phyloP scores from a whole-genome alignment of 1,139 yeast genomes.

The Meyerozyma carpophila region DNA sequence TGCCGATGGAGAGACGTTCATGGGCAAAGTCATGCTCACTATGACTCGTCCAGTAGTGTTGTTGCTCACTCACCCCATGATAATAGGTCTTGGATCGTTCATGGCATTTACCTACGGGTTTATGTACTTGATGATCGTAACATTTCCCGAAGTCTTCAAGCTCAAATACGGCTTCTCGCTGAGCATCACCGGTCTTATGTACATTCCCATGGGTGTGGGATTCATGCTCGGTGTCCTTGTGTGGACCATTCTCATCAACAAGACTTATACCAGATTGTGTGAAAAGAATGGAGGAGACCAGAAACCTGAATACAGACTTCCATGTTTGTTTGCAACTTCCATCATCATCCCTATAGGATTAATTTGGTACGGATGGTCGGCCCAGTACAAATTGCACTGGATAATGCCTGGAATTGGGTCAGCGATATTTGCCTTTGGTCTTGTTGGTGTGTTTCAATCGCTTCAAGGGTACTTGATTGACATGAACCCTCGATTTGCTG shows the following conservation, averaged over 20 bases:
- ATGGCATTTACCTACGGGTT: slow-evolving; percentile 45
- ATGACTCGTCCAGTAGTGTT: slow-evolving; percentile 51
- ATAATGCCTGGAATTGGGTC: slow-evolving; percentile 43
- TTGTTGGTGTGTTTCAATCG: slow-evolving; percentile 41
- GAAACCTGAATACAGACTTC: slow-evolving; percentile 41
- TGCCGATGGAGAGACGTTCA: slow-evolving; percentile 28
- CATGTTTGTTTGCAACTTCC: slow-evolving; percentile 35
- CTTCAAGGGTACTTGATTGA: slow-evolving; percentile 41
- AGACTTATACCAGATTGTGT: slow-evolving; percentile 23
- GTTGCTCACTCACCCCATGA: slow-evolving; percentile 55
- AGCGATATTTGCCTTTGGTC: slow-evolving; percentile 39
- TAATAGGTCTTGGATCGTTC: slow-evolving; percentile 48
- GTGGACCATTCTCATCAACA: slow-evolving; percentile 33
- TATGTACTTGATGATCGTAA: slow-evolving; percentile 43
- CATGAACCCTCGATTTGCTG: slow-evolving; percentile 40
- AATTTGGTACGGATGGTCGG: slow-evolving; percentile 46
- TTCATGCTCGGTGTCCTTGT: slow-evolving; percentile 34
- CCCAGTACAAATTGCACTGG: slow-evolving; percentile 37
- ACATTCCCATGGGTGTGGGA: slow-evolving; percentile 42
- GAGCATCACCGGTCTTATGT: slow-evolving; percentile 37
- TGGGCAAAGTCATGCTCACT: slow-evolving; percentile 27
- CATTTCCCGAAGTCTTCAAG: slow-evolving; percentile 35
- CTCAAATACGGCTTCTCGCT: slow-evolving; percentile 30
- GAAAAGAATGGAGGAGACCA: slow-evolving; percentile 29
- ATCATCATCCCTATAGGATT: slow-evolving; percentile 34